A percentile compares a stretch with the other conserved stretches of the same genome.
Conservation (phyloP, 306 rosid species). For the Corylus americana region DNA sequence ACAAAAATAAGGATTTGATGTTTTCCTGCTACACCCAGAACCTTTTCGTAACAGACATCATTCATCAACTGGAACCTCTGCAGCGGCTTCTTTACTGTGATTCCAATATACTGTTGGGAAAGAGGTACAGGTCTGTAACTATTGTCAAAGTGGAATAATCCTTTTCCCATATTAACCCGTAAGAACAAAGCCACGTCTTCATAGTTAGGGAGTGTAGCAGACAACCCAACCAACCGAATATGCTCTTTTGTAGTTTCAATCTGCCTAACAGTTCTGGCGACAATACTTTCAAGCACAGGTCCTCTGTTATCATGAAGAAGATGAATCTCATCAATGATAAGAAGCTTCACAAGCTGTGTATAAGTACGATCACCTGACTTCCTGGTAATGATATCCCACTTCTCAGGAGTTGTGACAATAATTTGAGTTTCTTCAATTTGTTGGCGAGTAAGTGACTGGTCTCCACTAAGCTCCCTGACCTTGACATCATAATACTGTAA, state of each 20-base stretch:
- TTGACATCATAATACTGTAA: slow-evolving; percentile 46
- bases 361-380: slow-evolving; percentile 79
- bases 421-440: slow-evolving; percentile 55
- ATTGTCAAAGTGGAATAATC: slow-evolving; percentile 80
- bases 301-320: slow-evolving; percentile 14
- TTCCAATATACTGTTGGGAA: slow-evolving; percentile 91
- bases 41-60: no score
- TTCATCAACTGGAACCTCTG: slow-evolving; percentile 98
- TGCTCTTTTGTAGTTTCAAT: slow-evolving; percentile 87
- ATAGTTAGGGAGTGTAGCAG: slow-evolving; percentile 29
- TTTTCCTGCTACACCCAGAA: no score
- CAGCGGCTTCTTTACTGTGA: slow-evolving; percentile 88
- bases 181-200: slow-evolving; percentile 89
- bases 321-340: no score
- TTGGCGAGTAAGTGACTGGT: no score
- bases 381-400: slow-evolving; percentile 97
- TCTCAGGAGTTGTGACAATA: slow-evolving; percentile 97
- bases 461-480: no score
- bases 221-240: slow-evolving; percentile 27
- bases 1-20: no score
- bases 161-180: slow-evolving; percentile 72
- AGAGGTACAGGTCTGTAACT: slow-evolving; percentile 97
- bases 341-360: no score
- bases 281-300: slow-evolving; percentile 96
- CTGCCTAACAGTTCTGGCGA: slow-evolving; percentile 97